phyloP scores from a whole-genome alignment of 768 basidiomycete species.

The Suillus subluteus region DNA sequence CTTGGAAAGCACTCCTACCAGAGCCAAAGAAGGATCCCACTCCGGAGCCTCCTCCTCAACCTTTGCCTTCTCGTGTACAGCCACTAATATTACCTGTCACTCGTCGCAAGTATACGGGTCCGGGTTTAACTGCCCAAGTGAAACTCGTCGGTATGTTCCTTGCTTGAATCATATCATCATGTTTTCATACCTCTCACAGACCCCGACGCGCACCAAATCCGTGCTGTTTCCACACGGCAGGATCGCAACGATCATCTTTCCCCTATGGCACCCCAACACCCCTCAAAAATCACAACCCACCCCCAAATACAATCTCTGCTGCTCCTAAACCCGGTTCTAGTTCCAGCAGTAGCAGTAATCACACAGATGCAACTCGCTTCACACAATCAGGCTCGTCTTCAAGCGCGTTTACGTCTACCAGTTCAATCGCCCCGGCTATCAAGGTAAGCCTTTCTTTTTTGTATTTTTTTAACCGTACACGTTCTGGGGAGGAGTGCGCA shows the following conservation, averaged over 20 bases:
- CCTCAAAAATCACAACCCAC: constrained; percentile 14
- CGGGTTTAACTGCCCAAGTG: background rate
- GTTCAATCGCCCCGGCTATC: constrained; percentile 22
- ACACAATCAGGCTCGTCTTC: constrained; percentile 22
- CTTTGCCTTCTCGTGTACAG: too few species aligned
- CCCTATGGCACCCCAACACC: constrained; percentile 17
- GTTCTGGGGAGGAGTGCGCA: background rate
- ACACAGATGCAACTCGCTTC: constrained; percentile 32
- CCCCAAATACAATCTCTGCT: background rate
- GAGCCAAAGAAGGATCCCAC: background rate
- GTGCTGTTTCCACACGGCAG: constrained; percentile 23
- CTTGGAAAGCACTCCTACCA: constrained; percentile 22
- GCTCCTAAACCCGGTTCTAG: constrained; percentile 28
- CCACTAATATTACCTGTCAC: background rate
- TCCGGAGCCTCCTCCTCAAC: background rate
- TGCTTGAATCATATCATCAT: background rate
- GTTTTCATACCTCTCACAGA: constrained; percentile 11
- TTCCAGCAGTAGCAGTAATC: constrained; percentile 23
- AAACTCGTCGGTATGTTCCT: constrained; percentile 22
- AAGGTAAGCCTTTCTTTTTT: constrained; percentile 32
- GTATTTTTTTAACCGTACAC: background rate
- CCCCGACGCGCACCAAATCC: constrained; percentile 8
- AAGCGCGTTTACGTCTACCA: constrained; percentile 28
- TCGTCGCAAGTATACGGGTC: constrained; percentile 7
- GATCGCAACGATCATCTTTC: background rate